Percentiles rank a stretch among this genome's conserved stretches.
These are phyloP conservation scores for Periconia sp. DNA, from an alignment of 2,329 filamentous ascomycete genomes.

Conservation along the genomic window DNA sequence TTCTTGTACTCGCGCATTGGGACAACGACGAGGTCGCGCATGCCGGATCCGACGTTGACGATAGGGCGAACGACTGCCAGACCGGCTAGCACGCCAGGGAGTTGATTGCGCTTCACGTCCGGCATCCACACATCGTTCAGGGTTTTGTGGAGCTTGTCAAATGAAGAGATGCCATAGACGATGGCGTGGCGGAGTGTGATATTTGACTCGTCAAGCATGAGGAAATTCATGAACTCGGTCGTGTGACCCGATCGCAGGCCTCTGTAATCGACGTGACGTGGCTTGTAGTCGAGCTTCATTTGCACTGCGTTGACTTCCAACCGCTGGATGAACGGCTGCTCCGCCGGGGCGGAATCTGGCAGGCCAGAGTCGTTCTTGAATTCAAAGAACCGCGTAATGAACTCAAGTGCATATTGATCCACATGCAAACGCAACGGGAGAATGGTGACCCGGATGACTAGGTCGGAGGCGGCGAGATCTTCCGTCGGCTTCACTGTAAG, in stretches of 20 bases:
- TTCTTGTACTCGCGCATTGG: slow-evolving; percentile 92
- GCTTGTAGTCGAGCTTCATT: slow-evolving; percentile 93
- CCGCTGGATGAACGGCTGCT: slow-evolving; percentile 84
- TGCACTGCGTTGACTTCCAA: slow-evolving; percentile 83
- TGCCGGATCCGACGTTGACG: slow-evolving; percentile 85
- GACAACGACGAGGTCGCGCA: slow-evolving; percentile 83
- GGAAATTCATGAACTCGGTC: slow-evolving; percentile 98
- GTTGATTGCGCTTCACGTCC: slow-evolving; percentile 85
- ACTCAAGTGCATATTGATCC: slow-evolving; percentile 95
- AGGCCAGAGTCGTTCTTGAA: slow-evolving; percentile 79
- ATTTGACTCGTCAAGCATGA: slow-evolving; percentile 85
- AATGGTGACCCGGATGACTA: slow-evolving; percentile 76
- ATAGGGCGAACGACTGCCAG: slow-evolving; percentile 86
- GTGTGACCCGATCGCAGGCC: slow-evolving; percentile 90
- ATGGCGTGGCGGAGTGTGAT: slow-evolving; percentile 87
- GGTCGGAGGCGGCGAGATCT: slow-evolving; percentile 83
- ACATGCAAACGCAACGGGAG: slow-evolving; percentile 89
- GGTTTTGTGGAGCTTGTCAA: slow-evolving; percentile 84
- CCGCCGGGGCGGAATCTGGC: slow-evolving; percentile 56
- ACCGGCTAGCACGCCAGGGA: slow-evolving; percentile 84
- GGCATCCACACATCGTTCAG: slow-evolving; percentile 97
- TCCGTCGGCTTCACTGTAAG: slow-evolving; percentile 84
- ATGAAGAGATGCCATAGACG: slow-evolving; percentile 87
- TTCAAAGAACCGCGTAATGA: slow-evolving; percentile 95
- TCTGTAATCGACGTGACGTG: slow-evolving; percentile 94